Conservation (phyloP, 1,284 basidiomycete genomes). For the Pseudozyma hubeiensis region DNA sequence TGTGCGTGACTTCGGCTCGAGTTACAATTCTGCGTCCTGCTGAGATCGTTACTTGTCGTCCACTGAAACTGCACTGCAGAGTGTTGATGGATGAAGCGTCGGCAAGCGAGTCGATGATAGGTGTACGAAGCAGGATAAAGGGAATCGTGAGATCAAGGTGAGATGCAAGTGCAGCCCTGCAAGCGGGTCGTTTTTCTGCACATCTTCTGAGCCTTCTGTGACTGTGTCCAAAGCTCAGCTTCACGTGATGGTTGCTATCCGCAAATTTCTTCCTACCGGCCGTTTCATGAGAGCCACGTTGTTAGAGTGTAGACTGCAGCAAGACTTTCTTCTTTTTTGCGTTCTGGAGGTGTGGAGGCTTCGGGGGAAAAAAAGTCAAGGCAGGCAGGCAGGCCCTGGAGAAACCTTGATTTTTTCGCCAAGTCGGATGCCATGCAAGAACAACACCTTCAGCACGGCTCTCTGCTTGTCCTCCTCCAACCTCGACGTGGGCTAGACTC, state of each 20-base stretch:
- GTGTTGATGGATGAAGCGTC: too few species aligned
- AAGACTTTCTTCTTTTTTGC: too few species aligned
- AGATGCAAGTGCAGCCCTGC: constrained; percentile 4
- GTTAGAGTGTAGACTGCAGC: not conserved
- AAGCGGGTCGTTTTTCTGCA: constrained; percentile 17
- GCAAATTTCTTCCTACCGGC: constrained; percentile 43
- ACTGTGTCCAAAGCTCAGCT: constrained; percentile 19
- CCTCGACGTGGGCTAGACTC: constrained; percentile 1
- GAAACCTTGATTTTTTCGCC: not conserved
- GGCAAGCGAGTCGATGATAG: too few species aligned
- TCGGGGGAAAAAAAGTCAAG: not conserved
- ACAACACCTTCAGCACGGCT: not conserved
- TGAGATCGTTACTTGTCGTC: too few species aligned
- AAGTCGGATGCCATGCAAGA: not conserved
- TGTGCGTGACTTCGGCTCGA: too few species aligned
- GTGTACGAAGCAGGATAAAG: not conserved
- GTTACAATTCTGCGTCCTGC: too few species aligned
- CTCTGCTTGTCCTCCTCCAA: not conserved
- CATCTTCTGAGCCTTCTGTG: constrained; percentile 2
- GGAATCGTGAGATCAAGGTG: not conserved
- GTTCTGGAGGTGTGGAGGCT: constrained; percentile 4
- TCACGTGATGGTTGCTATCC: constrained; percentile 30
- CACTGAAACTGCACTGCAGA: too few species aligned
- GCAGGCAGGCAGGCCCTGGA: constrained; percentile 6
- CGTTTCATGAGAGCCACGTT: constrained; percentile 1